Percentiles rank a stretch among this genome's conserved stretches.
These are phyloP conservation scores for Hanseniaspora valbyensis DNA, from an alignment of 805 yeast genomes.

Conservation along the genomic window DNA sequence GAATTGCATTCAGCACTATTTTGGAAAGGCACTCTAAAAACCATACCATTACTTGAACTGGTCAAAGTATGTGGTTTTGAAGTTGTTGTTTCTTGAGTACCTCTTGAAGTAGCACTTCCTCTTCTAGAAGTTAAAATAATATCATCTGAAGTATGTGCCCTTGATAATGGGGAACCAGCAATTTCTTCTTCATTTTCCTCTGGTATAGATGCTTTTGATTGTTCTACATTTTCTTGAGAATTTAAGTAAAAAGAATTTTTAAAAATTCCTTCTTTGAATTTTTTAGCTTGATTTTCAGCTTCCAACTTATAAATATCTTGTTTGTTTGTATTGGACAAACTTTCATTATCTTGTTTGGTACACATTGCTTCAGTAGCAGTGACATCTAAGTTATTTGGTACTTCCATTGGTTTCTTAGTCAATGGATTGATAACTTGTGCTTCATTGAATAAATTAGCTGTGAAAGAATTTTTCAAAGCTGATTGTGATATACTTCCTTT, in stretches of 20 bases:
- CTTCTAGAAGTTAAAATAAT: slow-evolving; percentile 1
- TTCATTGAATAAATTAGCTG: background rate
- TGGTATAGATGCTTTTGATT: background rate
- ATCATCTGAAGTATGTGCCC: background rate
- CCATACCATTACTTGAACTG: slow-evolving; percentile 29
- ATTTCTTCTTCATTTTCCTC: slow-evolving; percentile 3
- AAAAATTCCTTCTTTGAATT: slow-evolving; percentile 23
- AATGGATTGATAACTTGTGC: background rate
- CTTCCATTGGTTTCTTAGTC: no score
- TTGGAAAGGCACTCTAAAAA: slow-evolving; percentile 61
- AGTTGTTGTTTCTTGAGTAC: background rate
- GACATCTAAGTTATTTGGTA: no score
- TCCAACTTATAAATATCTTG: slow-evolving; percentile 21
- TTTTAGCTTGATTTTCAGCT: slow-evolving; percentile 16
- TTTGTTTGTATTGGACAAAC: slow-evolving; percentile 11
- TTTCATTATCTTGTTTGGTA: slow-evolving; percentile 1
- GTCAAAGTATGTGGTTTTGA: slow-evolving; percentile 22
- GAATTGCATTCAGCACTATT: slow-evolving; percentile 27
- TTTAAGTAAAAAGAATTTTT: background rate
- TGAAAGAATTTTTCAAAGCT: slow-evolving; percentile 3
- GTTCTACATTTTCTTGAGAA: background rate
- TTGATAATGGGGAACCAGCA: slow-evolving; percentile 14
- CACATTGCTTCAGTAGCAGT: no score
- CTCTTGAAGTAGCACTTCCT: slow-evolving; percentile 4
- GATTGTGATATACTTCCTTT: background rate